A percentile compares a stretch with the other conserved stretches of the same genome.
These are phyloP conservation scores for Amanita muscaria DNA, from an alignment of 768 basidiomycete species.

Conservation along the genomic window DNA sequence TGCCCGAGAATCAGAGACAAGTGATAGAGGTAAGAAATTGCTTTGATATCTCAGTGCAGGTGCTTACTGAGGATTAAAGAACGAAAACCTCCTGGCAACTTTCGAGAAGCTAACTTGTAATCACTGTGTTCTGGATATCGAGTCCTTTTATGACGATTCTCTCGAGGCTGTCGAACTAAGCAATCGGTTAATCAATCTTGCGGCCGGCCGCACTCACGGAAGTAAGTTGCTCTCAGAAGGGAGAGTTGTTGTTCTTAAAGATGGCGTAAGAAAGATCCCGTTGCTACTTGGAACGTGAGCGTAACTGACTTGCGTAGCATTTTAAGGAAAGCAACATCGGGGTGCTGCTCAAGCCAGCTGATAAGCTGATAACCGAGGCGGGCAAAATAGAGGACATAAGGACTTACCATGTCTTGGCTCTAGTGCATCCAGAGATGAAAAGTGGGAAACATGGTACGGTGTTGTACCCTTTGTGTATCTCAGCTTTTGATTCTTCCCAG, in stretches of 20 bases:
- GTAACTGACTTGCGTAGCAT: conserved; percentile 43
- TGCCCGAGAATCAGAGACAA: conserved; percentile 90
- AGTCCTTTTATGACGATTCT: conserved; percentile 66
- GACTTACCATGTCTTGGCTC: conserved; percentile 61
- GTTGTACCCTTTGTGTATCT: background rate
- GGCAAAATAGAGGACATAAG: conserved; percentile 40
- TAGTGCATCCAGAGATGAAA: conserved; percentile 60
- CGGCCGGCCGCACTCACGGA: conserved; percentile 51
- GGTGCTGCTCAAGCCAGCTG: conserved; percentile 61
- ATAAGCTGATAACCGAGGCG: conserved; percentile 32
- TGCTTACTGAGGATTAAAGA: conserved; percentile 31
- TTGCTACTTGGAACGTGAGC: background rate
- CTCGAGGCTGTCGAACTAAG: conserved; percentile 55
- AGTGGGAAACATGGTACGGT: conserved; percentile 39
- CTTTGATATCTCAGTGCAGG: background rate
- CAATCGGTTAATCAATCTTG: conserved; percentile 51
- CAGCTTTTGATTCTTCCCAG: conserved; percentile 26
- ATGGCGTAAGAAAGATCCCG: conserved; percentile 49
- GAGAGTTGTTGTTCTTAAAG: conserved; percentile 74
- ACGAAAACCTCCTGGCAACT: conserved; percentile 56
- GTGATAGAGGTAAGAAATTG: conserved; percentile 56
- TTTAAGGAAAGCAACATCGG: conserved; percentile 63
- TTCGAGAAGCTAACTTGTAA: conserved; percentile 62
- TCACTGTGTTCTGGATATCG: conserved; percentile 64
- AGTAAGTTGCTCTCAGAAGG: conserved; percentile 62